Conservation (phyloP, 306 rosid species). For the Biancaea sappan region DNA sequence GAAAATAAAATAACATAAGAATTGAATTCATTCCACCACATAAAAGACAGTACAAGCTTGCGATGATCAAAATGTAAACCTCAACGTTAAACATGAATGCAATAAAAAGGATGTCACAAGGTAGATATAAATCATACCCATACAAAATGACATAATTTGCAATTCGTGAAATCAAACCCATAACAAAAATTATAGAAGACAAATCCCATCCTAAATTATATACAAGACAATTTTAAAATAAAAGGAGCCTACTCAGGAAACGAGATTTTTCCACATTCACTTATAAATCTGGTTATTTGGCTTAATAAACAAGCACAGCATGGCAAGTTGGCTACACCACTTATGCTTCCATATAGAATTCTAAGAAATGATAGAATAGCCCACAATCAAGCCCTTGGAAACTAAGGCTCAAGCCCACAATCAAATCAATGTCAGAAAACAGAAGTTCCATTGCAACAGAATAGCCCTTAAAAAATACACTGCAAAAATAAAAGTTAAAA, state of each 20-base stretch:
- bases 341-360: background rate
- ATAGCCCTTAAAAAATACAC: too few species aligned
- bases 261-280: background rate
- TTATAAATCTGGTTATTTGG: background rate
- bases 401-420: background rate
- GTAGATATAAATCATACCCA: background rate
- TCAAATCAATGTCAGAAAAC: too few species aligned
- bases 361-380: background rate
- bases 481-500: too few species aligned
- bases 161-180: background rate
- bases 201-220: background rate
- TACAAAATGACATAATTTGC: background rate
- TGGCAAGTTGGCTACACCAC: background rate
- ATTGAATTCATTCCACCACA: conserved; percentile 26
- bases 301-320: background rate
- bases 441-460: too few species aligned
- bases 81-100: conserved; percentile 8
- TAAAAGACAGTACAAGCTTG: conserved; percentile 5
- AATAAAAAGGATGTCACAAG: background rate
- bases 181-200: background rate
- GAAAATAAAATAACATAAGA: conserved; percentile 13
- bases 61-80: background rate
- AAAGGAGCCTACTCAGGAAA: background rate
- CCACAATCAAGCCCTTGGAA: background rate
- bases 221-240: background rate